A percentile compares a stretch with the other conserved stretches of the same genome.
phyloP scores from a whole-genome alignment of 306 rosid species.

The Fragaria iinumae region DNA sequence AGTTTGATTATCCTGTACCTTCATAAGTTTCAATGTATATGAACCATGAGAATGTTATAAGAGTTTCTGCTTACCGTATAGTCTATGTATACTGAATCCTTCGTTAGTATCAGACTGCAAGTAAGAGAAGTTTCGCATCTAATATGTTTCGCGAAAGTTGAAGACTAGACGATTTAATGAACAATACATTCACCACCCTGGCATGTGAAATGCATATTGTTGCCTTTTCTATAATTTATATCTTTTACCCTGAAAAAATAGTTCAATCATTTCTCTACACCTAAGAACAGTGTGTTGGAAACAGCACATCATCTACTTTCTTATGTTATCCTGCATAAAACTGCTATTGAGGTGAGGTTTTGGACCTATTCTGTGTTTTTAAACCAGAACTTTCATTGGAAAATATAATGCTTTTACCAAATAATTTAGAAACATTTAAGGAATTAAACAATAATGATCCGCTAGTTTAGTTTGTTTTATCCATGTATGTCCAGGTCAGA shows the following conservation, averaged over 20 bases:
- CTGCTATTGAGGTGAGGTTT: neutral
- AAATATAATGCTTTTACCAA: neutral
- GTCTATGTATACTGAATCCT: neutral
- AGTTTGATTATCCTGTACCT: neutral
- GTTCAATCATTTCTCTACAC: neutral
- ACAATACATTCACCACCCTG: neutral
- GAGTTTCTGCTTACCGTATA: neutral
- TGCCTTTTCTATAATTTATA: neutral
- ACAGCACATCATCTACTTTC: neutral
- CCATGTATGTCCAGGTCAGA: neutral
- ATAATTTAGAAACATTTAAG: neutral
- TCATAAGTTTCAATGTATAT: conserved; percentile 10
- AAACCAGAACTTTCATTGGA: neutral
- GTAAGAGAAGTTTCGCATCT: too few relatives aligned
- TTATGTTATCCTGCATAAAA: neutral
- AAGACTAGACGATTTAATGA: neutral
- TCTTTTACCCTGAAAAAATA: neutral
- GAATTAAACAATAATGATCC: neutral
- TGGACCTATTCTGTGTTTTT: neutral
- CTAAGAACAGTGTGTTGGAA: neutral
- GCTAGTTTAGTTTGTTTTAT: neutral
- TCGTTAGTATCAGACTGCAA: neutral
- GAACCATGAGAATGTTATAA: neutral
- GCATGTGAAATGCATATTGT: neutral
- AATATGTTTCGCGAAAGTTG: too few relatives aligned